Evolutionary conservation across 306 rosid genomes (phyloP), one percentile per base, ranked within the genome.

Genomic region (Malus fusca): DNA sequence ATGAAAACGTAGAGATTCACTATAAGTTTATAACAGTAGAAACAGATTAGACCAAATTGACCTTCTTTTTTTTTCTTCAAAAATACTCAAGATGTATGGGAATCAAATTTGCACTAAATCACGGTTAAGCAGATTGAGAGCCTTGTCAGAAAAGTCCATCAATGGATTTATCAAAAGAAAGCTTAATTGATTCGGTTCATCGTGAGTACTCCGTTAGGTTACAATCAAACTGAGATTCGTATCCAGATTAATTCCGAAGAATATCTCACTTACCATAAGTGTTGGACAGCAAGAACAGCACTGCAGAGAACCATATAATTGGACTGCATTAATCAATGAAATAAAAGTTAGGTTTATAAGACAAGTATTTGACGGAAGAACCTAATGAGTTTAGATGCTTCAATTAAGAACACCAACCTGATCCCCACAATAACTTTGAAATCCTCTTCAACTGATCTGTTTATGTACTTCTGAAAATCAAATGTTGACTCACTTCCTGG

Each of bases 371-470:
- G 62, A 25, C 43, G 30, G 82, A 86, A 69, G 70, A 73, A 44
- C 10, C 56, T 68, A 14, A 71, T 33, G 37, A 65, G 6, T 59
- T 79, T 44, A 17, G 26, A 14, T 56, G n/a, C 2, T 17, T 48
- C 4, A 46, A 3, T 25, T 21, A 28, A 33, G 67, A 8, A 28
- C 25, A 75, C 78, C 59, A 72, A 94, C 97, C 90, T 92, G 69
- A 94, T 92, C 62, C 87, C 97, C 25, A 94, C 98, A 1, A 95
- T 88, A 66, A 84, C 90, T 84, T 85, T 85, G 66, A 95, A 95
- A 76, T 95, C 98, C n/a, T 89, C 83, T 64, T 95, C 98, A 23
- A 95, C 93, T 73, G 98, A 85, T 82, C 89, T 82, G 53, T 37
- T 68, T n/a, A 95, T 92, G 84, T 92, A 95, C 33, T 89, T 83